Evolutionary conservation across 345 rosid species (phyloP).

Genomic region (Abelmoschus esculentus): DNA sequence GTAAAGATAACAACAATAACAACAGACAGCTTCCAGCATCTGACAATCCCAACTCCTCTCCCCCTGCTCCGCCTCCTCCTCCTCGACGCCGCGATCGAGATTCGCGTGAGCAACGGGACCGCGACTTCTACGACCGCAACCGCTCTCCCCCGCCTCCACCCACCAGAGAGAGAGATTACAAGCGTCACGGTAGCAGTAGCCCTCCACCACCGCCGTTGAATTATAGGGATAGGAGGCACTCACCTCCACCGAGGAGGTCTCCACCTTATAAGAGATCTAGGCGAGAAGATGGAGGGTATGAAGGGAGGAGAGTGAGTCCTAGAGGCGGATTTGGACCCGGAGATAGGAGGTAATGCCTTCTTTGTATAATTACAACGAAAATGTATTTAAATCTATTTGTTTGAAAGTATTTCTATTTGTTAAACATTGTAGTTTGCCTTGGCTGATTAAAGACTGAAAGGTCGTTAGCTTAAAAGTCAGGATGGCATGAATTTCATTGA

Average conservation of each 20-base stretch:
- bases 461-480: neutral
- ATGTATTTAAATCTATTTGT: neutral
- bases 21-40: conserved; percentile 8
- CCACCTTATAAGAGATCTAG: conserved; percentile 83
- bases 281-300: conserved; percentile 82
- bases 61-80: conserved; percentile 25
- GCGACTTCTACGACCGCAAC: conserved; percentile 55
- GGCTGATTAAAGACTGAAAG: neutral
- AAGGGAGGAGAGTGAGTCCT: conserved; percentile 78
- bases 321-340: conserved; percentile 74
- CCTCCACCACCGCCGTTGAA: conserved; percentile 66
- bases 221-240: conserved; percentile 65
- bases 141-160: conserved; percentile 71
- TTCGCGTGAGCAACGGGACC: conserved; percentile 70
- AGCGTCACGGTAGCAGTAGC: conserved; percentile 68
- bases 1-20: conserved; percentile 18
- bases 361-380: neutral
- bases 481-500: neutral
- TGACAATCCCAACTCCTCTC: conserved; percentile 24
- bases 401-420: neutral
- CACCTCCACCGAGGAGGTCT: conserved; percentile 58
- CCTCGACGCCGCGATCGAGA: conserved; percentile 65
- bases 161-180: conserved; percentile 55
- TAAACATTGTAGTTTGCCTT: neutral
- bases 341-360: conserved; percentile 52